These are phyloP conservation scores for Hemisphaericaspora lyxosophila DNA, from an alignment of 1,139 yeast species.

Conservation along the genomic window DNA sequence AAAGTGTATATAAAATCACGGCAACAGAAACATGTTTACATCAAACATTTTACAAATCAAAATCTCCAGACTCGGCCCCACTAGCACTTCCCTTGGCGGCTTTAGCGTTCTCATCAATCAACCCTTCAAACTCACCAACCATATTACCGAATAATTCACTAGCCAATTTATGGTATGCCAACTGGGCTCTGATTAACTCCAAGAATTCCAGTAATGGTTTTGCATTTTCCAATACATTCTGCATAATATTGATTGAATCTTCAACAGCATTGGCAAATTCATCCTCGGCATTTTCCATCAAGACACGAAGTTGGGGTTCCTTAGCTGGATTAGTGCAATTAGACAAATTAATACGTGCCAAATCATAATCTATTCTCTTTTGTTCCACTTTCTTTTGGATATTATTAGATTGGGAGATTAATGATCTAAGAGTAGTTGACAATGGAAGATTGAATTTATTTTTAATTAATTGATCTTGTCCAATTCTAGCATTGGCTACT, in stretches of 20 bases:
- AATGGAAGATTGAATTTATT: constrained; percentile 70
- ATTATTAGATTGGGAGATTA: constrained; percentile 63
- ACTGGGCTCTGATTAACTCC: constrained; percentile 76
- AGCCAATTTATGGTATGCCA: constrained; percentile 80
- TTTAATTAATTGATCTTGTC: constrained; percentile 75
- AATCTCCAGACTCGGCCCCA: constrained; percentile 43
- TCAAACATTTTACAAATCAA: constrained; percentile 45
- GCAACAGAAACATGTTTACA: too few relatives aligned
- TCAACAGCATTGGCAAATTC: constrained; percentile 90
- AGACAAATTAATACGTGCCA: constrained; percentile 66
- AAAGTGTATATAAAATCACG: too few relatives aligned
- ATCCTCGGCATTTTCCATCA: constrained; percentile 84
- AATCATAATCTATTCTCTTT: constrained; percentile 77
- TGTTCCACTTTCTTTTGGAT: constrained; percentile 78
- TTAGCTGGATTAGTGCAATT: constrained; percentile 71
- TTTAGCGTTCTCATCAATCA: constrained; percentile 50
- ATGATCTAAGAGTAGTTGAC: constrained; percentile 60
- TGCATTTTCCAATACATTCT: constrained; percentile 73
- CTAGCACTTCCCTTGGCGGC: constrained; percentile 18
- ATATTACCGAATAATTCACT: constrained; percentile 65
- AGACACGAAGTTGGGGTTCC: constrained; percentile 71
- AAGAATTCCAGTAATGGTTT: constrained; percentile 68
- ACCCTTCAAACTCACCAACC: constrained; percentile 62
- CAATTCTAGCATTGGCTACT: constrained; percentile 80
- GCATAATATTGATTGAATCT: constrained; percentile 84